Evolutionary conservation across 345 rosid species (phyloP).

Genomic region (Linum tenue): DNA sequence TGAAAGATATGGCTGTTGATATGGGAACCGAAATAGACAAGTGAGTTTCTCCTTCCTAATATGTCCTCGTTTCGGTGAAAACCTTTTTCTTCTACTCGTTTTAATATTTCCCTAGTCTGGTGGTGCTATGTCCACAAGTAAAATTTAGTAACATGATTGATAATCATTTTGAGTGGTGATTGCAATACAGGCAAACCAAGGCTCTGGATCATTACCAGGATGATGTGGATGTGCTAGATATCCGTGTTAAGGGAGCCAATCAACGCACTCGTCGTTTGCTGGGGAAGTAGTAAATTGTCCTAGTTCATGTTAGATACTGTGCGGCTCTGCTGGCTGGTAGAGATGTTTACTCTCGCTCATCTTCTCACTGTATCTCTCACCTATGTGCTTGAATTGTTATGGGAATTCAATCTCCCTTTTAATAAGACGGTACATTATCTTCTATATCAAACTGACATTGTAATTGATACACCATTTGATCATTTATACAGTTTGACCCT

Average conservation of each 20-base stretch:
- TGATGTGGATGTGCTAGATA: slow-evolving; percentile 57
- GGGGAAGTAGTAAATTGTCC: slow-evolving; percentile 40
- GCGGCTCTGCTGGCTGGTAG: background rate
- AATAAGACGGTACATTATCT: background rate
- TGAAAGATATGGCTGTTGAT: slow-evolving; percentile 76
- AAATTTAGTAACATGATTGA: no score
- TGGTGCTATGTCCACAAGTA: no score
- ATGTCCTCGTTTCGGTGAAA: background rate
- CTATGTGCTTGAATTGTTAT: background rate
- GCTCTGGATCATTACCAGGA: slow-evolving; percentile 50
- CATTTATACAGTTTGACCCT: background rate
- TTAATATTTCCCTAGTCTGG: background rate
- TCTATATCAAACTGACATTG: background rate
- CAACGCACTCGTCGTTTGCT: slow-evolving; percentile 57
- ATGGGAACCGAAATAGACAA: slow-evolving; percentile 78
- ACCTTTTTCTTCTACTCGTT: background rate
- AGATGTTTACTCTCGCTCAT: background rate
- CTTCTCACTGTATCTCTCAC: background rate
- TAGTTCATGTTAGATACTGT: no score
- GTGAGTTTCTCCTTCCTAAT: slow-evolving; percentile 24
- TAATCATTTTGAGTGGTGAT: background rate
- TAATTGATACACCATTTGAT: background rate
- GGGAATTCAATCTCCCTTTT: background rate
- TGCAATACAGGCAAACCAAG: slow-evolving; percentile 50
- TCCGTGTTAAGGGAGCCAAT: slow-evolving; percentile 56